Base-by-base conservation (phyloP, 306 rosid genomes). In the Sesbania bispinosa region DNA sequence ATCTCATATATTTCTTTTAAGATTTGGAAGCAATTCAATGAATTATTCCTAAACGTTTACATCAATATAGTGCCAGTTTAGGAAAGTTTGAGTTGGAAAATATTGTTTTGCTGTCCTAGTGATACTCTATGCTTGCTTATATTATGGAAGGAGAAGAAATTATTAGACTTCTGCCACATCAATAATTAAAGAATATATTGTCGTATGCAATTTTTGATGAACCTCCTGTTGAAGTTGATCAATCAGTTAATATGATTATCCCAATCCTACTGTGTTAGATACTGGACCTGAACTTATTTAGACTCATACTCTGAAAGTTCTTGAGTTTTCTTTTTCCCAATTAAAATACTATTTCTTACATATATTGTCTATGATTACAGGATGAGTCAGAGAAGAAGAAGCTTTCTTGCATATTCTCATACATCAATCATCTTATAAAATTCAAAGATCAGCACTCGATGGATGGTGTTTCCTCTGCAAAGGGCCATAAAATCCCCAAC, bases 391-490 rank as follows among this genome's bases (percentile, higher is more conserved):
- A 85, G 69, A 86, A 84, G 87, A 67, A 45, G 79, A 80, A 79
- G 69, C 75, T 66, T 16, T 81, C 77, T 35, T 79, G 85, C 86
- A 86, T 94, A 74, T 78, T 88, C 38, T 82, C 97, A 13, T 91
- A 74, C 77, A 83, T 94, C 71, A 89, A 83, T 1, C 96, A 94
- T 83, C 96, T 94, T 58, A 33, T 91, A 55, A 91, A 86, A 83
- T 94, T 82, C 69, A 94, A 86, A 80, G 96, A 91, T 62, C 83
- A 74, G 77, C 79, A 85, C 66, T 71, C 88, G 24, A 64, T 83
- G 83, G 87, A 81, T 16, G 74, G 84, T 30, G 47, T 61, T 73
- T 69, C 85, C 67, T 79, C 92, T 5, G 84, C 85, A 2, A 91
- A 82, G 83, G 14, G 53, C 58, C 92, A 83, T 47, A 85, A 48